These are phyloP conservation scores for Fraxinus albicans DNA, from an alignment of 305 asterid species.

Conservation along the genomic window DNA sequence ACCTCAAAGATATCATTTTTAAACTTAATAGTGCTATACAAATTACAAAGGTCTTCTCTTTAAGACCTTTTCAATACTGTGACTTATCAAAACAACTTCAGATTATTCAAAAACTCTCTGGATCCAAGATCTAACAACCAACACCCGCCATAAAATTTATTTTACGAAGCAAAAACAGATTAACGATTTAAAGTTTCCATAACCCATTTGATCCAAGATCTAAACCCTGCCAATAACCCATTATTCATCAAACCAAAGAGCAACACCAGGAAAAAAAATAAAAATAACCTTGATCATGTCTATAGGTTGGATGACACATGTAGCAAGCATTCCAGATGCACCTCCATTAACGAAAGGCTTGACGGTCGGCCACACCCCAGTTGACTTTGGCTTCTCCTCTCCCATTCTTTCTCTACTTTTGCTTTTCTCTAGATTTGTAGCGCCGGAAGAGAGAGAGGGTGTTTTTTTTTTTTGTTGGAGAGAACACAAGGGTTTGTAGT, in stretches of 20 bases:
- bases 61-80: background rate
- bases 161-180: background rate
- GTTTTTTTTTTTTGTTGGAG: slow-evolving; percentile 18
- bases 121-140: slow-evolving; percentile 20
- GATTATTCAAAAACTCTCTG: background rate
- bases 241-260: background rate
- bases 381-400: slow-evolving; percentile 57
- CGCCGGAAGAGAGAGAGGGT: slow-evolving; percentile 10
- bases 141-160: slow-evolving; percentile 21
- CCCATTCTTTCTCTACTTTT: slow-evolving; percentile 38
- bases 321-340: slow-evolving; percentile 92
- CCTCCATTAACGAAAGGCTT: slow-evolving; percentile 94
- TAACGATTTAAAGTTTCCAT: background rate
- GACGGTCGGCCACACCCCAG: slow-evolving; percentile 71
- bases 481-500: slow-evolving; percentile 26
- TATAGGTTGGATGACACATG: slow-evolving; percentile 91
- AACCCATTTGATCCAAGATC: slow-evolving; percentile 25
- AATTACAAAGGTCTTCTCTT: background rate
- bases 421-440: slow-evolving; percentile 20
- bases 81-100: background rate
- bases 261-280: too few relatives aligned
- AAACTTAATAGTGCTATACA: background rate
- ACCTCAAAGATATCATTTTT: background rate
- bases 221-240: background rate
- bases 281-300: slow-evolving; percentile 84